These are phyloP conservation scores for Nemania abortiva DNA, from an alignment of 2,329 filamentous ascomycete species.

Conservation along the genomic window DNA sequence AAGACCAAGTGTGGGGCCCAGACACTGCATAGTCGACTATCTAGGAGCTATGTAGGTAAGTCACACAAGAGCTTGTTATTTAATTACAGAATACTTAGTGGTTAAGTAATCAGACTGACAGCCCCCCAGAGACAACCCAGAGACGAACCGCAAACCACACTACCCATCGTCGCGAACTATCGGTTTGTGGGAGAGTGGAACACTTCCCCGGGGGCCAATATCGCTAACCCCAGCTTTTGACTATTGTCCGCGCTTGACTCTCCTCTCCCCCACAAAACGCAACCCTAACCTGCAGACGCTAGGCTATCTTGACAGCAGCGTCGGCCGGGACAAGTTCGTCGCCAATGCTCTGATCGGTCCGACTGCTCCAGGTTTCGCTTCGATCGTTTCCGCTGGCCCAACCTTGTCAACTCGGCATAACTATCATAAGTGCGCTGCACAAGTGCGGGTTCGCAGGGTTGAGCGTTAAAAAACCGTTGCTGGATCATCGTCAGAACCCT, in stretches of 20 bases:
- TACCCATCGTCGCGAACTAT: neutral
- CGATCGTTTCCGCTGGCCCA: slow-evolving; percentile 4
- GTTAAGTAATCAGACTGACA: neutral
- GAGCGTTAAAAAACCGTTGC: slow-evolving; percentile 1
- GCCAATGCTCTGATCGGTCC: slow-evolving; percentile 38
- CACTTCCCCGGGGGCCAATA: slow-evolving; percentile 28
- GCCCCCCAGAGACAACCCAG: neutral
- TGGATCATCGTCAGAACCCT: neutral
- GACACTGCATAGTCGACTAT: neutral
- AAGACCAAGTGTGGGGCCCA: neutral
- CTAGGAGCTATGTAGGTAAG: neutral
- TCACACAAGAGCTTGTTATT: neutral
- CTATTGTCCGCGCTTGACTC: slow-evolving; percentile 24
- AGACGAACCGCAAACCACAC: neutral
- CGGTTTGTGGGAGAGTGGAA: slow-evolving; percentile 25
- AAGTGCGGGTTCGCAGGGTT: slow-evolving; percentile 24
- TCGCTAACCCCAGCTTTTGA: slow-evolving; percentile 35
- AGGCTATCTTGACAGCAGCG: slow-evolving; percentile 28
- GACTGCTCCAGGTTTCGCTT: slow-evolving; percentile 38
- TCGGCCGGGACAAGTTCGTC: slow-evolving; percentile 23
- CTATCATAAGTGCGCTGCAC: slow-evolving; percentile 22
- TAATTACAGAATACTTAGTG: neutral
- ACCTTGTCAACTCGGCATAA: slow-evolving; percentile 29
- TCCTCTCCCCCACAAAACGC: slow-evolving; percentile 37
- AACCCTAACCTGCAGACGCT: slow-evolving; percentile 35